Conservation (phyloP, 805 yeast genomes). For the Sugiyamaella smithiae region DNA sequence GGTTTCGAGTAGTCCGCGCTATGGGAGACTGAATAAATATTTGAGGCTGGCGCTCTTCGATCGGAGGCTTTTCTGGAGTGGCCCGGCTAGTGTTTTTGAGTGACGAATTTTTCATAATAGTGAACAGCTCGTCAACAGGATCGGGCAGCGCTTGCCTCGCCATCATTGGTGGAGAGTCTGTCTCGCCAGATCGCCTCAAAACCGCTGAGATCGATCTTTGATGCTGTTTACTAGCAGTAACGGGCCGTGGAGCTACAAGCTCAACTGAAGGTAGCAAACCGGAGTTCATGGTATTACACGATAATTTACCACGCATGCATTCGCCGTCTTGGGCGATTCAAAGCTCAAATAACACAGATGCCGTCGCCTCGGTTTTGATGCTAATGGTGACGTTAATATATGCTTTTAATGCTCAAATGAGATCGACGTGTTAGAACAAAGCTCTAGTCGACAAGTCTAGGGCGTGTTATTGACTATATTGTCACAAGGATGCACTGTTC, state of each 20-base stretch:
- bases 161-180: neutral
- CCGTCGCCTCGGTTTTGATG: too few relatives aligned
- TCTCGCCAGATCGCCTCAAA: neutral
- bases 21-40: neutral
- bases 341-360: too few relatives aligned
- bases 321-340: too few relatives aligned
- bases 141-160: neutral
- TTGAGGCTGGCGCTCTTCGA: neutral
- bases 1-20: neutral
- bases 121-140: neutral
- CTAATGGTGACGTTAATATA: too few relatives aligned
- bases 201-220: neutral
- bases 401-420: too few relatives aligned
- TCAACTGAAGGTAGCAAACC: neutral
- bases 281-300: neutral
- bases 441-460: too few relatives aligned
- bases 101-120: neutral
- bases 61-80: neutral
- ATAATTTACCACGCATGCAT: too few relatives aligned
- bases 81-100: neutral
- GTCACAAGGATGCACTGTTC: too few relatives aligned
- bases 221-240: neutral
- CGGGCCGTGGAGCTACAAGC: conserved; percentile 1
- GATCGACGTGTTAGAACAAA: too few relatives aligned
- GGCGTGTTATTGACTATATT: too few relatives aligned